Evolutionary conservation across 768 basidiomycete genomes (phyloP).

Genomic region (Wakefieldia striispora): DNA sequence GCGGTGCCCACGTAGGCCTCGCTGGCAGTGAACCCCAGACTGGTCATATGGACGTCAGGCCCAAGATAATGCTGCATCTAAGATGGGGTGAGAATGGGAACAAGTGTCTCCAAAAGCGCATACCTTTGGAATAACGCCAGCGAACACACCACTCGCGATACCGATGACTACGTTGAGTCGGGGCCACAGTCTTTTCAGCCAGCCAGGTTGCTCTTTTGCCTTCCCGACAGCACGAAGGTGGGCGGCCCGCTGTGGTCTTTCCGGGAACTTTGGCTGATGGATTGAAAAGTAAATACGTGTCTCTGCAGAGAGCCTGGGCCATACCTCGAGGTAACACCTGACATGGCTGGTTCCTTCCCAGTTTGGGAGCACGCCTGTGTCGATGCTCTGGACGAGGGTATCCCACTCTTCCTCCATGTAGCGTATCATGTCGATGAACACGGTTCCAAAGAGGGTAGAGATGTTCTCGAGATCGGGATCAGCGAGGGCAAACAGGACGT

Average conservation of each 20-base stretch:
- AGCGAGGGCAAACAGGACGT: conserved; percentile 21
- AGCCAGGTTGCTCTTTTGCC: conserved; percentile 9
- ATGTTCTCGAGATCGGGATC: conserved; percentile 16
- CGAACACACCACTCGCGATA: conserved; percentile 18
- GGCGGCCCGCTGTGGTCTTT: conserved; percentile 13
- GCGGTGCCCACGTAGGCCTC: conserved; percentile 16
- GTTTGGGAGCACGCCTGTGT: conserved; percentile 16
- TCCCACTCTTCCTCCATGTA: conserved; percentile 24
- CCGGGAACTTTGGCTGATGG: conserved; percentile 12
- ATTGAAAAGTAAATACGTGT: neutral
- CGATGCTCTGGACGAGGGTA: conserved; percentile 9
- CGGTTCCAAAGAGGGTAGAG: conserved; percentile 13
- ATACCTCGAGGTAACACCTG: conserved; percentile 16
- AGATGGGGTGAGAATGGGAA: neutral
- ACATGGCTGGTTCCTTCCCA: conserved; percentile 17
- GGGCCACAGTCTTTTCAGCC: conserved; percentile 16
- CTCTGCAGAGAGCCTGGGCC: too few relatives aligned
- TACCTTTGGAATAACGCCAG: conserved; percentile 15
- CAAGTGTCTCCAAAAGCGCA: neutral
- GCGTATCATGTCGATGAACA: conserved; percentile 22
- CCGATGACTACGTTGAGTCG: conserved; percentile 15
- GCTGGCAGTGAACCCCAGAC: conserved; percentile 16
- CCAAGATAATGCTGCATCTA: conserved; percentile 16
- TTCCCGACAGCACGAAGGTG: conserved; percentile 15
- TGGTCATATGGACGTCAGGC: conserved; percentile 11